Evolutionary conservation across 129 eudicot genomes (phyloP).

Genomic region (Flaveria brownii): DNA sequence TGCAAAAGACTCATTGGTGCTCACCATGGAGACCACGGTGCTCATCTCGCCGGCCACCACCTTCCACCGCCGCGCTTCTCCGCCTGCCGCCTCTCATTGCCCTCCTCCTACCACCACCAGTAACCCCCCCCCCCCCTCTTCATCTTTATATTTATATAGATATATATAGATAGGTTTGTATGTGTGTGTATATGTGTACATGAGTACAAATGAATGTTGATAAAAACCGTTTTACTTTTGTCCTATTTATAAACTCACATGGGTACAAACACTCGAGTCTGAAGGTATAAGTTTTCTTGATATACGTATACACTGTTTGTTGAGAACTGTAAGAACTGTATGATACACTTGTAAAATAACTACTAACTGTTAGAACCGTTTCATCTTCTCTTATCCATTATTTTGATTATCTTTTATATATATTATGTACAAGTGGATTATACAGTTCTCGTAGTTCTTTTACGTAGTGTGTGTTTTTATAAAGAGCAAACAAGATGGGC

Average conservation of each 20-base stretch:
- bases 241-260: slow-evolving; percentile 16
- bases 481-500: background rate
- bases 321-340: too few species aligned
- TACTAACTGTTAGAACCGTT: too few species aligned
- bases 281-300: background rate
- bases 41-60: slow-evolving; percentile 32
- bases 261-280: background rate
- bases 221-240: slow-evolving; percentile 27
- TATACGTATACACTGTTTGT: too few species aligned
- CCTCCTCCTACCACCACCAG: slow-evolving; percentile 20
- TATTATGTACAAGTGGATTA: too few species aligned
- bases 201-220: background rate
- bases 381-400: too few species aligned
- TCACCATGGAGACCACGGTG: slow-evolving; percentile 12
- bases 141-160: background rate
- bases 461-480: background rate
- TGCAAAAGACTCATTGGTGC: too few species aligned
- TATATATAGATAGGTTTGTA: background rate
- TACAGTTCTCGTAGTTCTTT: too few species aligned
- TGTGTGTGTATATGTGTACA: background rate
- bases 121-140: background rate
- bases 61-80: slow-evolving; percentile 26
- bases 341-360: too few species aligned
- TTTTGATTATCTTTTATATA: too few species aligned
- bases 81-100: slow-evolving; percentile 7